These are phyloP conservation scores for Cudoniella acicularis DNA, from an alignment of 495 filamentous ascomycete species.

Conservation along the genomic window DNA sequence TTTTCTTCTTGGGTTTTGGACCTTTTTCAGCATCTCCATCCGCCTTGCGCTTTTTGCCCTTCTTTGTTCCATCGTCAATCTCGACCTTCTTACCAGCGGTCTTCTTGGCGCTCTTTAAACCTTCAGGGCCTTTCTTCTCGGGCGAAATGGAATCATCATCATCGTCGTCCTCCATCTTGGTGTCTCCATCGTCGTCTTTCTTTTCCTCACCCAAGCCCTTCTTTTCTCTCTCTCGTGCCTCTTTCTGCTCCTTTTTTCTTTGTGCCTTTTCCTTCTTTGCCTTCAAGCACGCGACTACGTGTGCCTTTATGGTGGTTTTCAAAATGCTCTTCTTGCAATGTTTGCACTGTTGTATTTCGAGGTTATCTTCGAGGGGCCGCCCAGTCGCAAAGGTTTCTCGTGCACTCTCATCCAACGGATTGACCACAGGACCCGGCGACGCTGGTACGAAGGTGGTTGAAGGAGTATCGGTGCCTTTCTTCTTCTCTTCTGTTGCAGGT, in stretches of 20 bases:
- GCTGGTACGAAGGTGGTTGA: slow-evolving; percentile 30
- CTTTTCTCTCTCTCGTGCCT: slow-evolving; percentile 46
- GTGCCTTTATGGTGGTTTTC: slow-evolving; percentile 55
- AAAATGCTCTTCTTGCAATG: slow-evolving; percentile 75
- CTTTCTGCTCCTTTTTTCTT: slow-evolving; percentile 75
- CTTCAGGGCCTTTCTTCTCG: slow-evolving; percentile 37
- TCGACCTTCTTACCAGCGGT: slow-evolving; percentile 64
- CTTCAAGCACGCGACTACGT: slow-evolving; percentile 66
- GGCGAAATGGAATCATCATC: slow-evolving; percentile 57
- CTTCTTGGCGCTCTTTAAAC: slow-evolving; percentile 65
- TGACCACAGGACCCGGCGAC: slow-evolving; percentile 58
- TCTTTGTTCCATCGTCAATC: slow-evolving; percentile 58
- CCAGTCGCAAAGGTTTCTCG: slow-evolving; percentile 70
- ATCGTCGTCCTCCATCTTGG: slow-evolving; percentile 73
- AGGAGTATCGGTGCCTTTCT: slow-evolving; percentile 33
- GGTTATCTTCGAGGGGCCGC: slow-evolving; percentile 64
- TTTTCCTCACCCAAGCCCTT: slow-evolving; percentile 58
- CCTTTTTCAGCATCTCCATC: slow-evolving; percentile 65
- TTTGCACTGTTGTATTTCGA: slow-evolving; percentile 71
- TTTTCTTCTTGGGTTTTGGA: slow-evolving; percentile 86
- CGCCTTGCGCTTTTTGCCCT: slow-evolving; percentile 91
- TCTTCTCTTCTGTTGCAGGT: slow-evolving; percentile 39
- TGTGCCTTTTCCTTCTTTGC: slow-evolving; percentile 73
- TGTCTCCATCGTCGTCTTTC: slow-evolving; percentile 56
- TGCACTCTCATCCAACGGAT: slow-evolving; percentile 65